These are phyloP conservation scores for Vitis labrusca DNA, from an alignment of 164 flowering plant species.

Conservation along the genomic window DNA sequence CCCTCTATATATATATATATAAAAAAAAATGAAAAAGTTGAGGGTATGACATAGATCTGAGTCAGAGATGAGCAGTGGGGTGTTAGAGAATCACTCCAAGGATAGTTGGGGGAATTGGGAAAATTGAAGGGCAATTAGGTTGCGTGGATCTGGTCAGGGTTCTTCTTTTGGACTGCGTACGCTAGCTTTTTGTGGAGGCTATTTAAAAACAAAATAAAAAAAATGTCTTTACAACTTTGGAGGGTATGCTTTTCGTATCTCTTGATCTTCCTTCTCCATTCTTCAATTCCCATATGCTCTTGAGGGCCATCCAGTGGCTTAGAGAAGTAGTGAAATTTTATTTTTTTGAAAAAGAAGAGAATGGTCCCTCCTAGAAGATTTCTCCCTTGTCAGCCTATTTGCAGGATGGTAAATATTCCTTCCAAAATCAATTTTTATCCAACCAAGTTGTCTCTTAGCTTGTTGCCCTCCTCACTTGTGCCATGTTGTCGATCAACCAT, in stretches of 20 bases:
- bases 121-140: constrained; percentile 25
- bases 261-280: not conserved
- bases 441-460: too few relatives aligned
- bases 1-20: not conserved
- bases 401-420: too few relatives aligned
- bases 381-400: too few relatives aligned
- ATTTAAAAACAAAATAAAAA: not conserved
- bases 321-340: too few relatives aligned
- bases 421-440: too few relatives aligned
- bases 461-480: too few relatives aligned
- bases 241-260: constrained; percentile 21
- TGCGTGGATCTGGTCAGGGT: constrained; percentile 39
- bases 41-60: too few relatives aligned
- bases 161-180: constrained; percentile 61
- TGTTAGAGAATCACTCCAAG: not conserved
- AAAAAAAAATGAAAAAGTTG: too few relatives aligned
- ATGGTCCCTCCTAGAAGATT: too few relatives aligned
- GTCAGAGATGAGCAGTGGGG: not conserved
- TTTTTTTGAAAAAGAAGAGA: too few relatives aligned
- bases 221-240: constrained; percentile 12
- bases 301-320: not conserved
- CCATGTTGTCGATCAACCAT: too few relatives aligned
- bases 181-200: constrained; percentile 34
- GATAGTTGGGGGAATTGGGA: constrained; percentile 8
- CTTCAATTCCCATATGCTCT: constrained; percentile 7